Conservation (phyloP, 768 basidiomycete species). For the Butyriboletus loyo region DNA sequence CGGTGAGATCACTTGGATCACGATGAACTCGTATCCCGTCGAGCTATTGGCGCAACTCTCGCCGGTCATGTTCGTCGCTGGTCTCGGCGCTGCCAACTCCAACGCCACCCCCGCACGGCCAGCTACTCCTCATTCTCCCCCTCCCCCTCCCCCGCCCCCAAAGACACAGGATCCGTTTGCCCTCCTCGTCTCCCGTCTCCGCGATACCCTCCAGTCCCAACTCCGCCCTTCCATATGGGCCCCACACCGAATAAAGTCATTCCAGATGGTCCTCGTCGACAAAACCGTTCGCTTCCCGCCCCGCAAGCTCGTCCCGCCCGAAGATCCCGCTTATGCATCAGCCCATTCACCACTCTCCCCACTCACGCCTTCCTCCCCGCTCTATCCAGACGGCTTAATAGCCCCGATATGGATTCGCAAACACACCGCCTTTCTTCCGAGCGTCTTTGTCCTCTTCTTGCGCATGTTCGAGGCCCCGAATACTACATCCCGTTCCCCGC, state of each 20-base stretch:
- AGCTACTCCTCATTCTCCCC: not conserved
- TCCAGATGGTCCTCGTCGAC: conserved; percentile 83
- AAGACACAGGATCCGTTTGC: conserved; percentile 58
- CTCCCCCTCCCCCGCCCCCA: conserved; percentile 20
- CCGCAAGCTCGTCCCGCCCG: conserved; percentile 63
- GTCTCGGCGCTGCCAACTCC: conserved; percentile 39
- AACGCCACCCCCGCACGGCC: not conserved
- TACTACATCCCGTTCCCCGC: conserved; percentile 46
- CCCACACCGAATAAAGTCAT: conserved; percentile 67
- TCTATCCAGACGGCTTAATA: conserved; percentile 93
- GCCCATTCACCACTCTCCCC: conserved; percentile 94
- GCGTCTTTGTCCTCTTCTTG: conserved; percentile 90
- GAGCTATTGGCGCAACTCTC: conserved; percentile 87
- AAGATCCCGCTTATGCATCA: conserved; percentile 52
- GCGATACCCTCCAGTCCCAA: conserved; percentile 65
- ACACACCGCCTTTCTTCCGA: conserved; percentile 87
- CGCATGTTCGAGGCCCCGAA: conserved; percentile 70
- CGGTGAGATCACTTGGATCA: not conserved
- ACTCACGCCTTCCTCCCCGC: conserved; percentile 79
- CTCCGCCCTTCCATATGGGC: conserved; percentile 68
- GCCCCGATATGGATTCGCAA: conserved; percentile 98
- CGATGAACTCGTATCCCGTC: conserved; percentile 90
- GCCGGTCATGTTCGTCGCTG: conserved; percentile 94
- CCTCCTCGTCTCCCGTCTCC: conserved; percentile 56
- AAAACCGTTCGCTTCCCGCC: conserved; percentile 84